phyloP scores from a whole-genome alignment of 2,329 filamentous ascomycete genomes.

The Aspergillus neoniger region DNA sequence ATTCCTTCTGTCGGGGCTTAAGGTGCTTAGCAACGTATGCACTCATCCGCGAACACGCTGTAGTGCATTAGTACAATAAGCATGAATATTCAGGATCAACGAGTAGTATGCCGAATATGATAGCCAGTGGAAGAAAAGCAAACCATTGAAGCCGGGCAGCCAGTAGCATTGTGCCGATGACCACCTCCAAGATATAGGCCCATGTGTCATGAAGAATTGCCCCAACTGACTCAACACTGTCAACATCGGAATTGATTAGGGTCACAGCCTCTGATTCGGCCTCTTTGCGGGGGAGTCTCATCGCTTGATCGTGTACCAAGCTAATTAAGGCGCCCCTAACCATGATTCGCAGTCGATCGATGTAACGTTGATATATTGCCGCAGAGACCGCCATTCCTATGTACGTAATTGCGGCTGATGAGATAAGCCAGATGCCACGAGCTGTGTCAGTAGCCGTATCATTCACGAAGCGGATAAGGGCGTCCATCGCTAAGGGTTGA shows the following conservation, averaged over 20 bases:
- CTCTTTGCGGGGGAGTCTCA: background rate
- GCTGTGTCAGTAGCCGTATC: too few species aligned
- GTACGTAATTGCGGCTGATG: background rate
- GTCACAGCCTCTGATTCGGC: background rate
- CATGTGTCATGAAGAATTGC: slow-evolving; percentile 6
- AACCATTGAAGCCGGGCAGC: background rate
- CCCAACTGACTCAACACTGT: background rate
- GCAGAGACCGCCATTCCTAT: background rate
- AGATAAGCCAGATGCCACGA: background rate
- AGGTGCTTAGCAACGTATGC: slow-evolving; percentile 2
- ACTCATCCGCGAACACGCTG: slow-evolving; percentile 2
- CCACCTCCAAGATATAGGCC: background rate
- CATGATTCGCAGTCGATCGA: background rate
- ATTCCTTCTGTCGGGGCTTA: background rate
- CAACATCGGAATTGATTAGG: background rate
- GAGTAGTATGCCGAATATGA: background rate
- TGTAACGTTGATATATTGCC: background rate
- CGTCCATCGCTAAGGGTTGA: background rate
- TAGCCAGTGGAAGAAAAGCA: background rate
- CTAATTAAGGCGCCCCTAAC: background rate
- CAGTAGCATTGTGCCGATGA: background rate
- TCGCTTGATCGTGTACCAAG: background rate
- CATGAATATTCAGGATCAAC: background rate
- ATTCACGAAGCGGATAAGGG: background rate
- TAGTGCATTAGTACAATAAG: background rate